Percentiles rank a stretch among this genome's conserved stretches.
These are phyloP conservation scores for Leucogyrophana mollusca DNA, from an alignment of 768 basidiomycete genomes.

Conservation along the genomic window DNA sequence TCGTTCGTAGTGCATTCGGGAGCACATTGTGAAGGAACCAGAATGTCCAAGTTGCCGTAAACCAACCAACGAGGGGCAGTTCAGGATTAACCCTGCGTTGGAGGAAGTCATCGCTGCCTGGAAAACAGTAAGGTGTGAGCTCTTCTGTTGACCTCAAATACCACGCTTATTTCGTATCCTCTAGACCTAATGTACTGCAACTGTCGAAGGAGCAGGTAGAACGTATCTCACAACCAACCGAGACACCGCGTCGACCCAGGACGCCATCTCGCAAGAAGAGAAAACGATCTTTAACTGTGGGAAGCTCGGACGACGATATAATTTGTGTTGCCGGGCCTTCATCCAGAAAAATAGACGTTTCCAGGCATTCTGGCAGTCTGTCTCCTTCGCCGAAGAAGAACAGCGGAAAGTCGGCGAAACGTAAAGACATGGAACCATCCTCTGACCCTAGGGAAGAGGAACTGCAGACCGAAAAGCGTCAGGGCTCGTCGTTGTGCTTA, in stretches of 20 bases:
- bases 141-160: background rate
- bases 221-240: slow-evolving; percentile 2
- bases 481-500: slow-evolving; percentile 1
- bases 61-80: slow-evolving; percentile 53
- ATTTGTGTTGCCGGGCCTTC: slow-evolving; percentile 31
- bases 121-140: slow-evolving; percentile 61
- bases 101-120: slow-evolving; percentile 74
- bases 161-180: background rate
- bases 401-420: slow-evolving; percentile 16
- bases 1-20: slow-evolving; percentile 62
- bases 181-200: slow-evolving; percentile 43
- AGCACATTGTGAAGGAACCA: slow-evolving; percentile 52
- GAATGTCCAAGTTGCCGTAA: slow-evolving; percentile 77
- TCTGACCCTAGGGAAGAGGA: slow-evolving; percentile 33
- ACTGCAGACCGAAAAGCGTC: slow-evolving; percentile 15
- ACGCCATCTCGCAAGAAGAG: slow-evolving; percentile 21
- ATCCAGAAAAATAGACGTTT: slow-evolving; percentile 10
- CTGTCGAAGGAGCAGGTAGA: slow-evolving; percentile 36
- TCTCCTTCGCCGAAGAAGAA: slow-evolving; percentile 22
- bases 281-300: slow-evolving; percentile 26
- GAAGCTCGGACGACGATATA: slow-evolving; percentile 25
- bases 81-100: slow-evolving; percentile 66
- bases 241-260: slow-evolving; percentile 17
- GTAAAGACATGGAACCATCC: slow-evolving; percentile 19
- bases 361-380: slow-evolving; percentile 17